Evolutionary conservation across 139 green algal species (phyloP).

Genomic region (Chlorella sp.): DNA sequence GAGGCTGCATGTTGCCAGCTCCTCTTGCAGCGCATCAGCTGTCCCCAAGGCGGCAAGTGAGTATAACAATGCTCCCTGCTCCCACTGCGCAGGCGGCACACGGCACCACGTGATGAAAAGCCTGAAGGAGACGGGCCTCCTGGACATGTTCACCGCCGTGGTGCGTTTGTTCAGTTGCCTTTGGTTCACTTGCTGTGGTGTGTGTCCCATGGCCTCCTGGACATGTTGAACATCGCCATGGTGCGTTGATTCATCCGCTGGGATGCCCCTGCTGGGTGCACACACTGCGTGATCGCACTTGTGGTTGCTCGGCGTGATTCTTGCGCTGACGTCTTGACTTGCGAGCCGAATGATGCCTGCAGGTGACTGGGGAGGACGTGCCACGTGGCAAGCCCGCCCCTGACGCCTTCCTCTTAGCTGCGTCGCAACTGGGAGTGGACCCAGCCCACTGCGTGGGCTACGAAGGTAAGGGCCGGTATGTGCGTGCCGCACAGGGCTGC

Average conservation of each 20-base stretch:
- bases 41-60: too few species aligned
- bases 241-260: background rate
- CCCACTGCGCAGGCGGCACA: too few species aligned
- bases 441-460: slow-evolving; percentile 39
- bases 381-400: slow-evolving; percentile 41
- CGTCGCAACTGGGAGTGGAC: slow-evolving; percentile 27
- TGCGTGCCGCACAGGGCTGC: background rate
- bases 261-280: background rate
- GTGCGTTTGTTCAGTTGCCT: slow-evolving; percentile 1
- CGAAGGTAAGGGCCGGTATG: slow-evolving; percentile 16
- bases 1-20: too few species aligned
- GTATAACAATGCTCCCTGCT: too few species aligned
- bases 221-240: background rate
- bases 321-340: background rate
- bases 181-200: background rate
- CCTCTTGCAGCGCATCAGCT: too few species aligned
- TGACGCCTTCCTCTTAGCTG: slow-evolving; percentile 39
- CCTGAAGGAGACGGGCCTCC: slow-evolving; percentile 22
- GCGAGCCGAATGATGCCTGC: background rate
- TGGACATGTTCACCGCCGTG: slow-evolving; percentile 22
- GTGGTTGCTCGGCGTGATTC: background rate
- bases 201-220: background rate
- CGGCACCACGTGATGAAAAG: background rate
- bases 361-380: slow-evolving; percentile 32
- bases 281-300: background rate